Conservation (phyloP, 2,329 filamentous ascomycete genomes). For the Zasmidium angulare region DNA sequence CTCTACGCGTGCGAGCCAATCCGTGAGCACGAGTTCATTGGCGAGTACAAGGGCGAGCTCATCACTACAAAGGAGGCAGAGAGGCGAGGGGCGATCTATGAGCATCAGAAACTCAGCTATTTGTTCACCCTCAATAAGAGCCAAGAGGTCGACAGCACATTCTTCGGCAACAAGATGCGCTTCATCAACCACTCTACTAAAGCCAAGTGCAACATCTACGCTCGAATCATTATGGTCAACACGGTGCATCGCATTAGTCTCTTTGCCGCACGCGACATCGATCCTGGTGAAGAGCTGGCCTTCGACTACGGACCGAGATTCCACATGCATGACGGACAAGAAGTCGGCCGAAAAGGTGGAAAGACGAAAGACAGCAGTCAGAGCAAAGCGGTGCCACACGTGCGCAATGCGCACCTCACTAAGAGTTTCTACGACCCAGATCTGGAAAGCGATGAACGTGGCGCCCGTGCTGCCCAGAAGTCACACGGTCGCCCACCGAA, state of each 20-base stretch:
- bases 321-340: slow-evolving; percentile 14
- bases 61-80: slow-evolving; percentile 70
- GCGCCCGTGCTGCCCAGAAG: not conserved
- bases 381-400: slow-evolving; percentile 21
- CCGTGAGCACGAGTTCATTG: slow-evolving; percentile 68
- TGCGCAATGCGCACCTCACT: slow-evolving; percentile 24
- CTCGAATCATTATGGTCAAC: slow-evolving; percentile 70
- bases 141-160: slow-evolving; percentile 67
- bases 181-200: slow-evolving; percentile 77
- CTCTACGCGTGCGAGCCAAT: slow-evolving; percentile 71
- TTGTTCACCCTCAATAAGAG: slow-evolving; percentile 54
- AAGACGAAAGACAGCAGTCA: not conserved
- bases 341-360: slow-evolving; percentile 6
- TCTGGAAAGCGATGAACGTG: slow-evolving; percentile 2
- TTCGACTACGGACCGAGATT: slow-evolving; percentile 68
- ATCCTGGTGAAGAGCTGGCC: slow-evolving; percentile 72
- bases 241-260: slow-evolving; percentile 74
- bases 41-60: slow-evolving; percentile 78
- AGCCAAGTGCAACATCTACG: slow-evolving; percentile 59
- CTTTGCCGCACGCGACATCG: slow-evolving; percentile 65
- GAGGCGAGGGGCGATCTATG: slow-evolving; percentile 65
- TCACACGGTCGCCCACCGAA: not conserved
- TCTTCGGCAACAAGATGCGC: slow-evolving; percentile 75
- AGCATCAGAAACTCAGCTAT: slow-evolving; percentile 63
- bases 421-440: slow-evolving; percentile 26